Base-by-base conservation (phyloP, 1,284 basidiomycete species). In the Apiotrichum siamense region DNA sequence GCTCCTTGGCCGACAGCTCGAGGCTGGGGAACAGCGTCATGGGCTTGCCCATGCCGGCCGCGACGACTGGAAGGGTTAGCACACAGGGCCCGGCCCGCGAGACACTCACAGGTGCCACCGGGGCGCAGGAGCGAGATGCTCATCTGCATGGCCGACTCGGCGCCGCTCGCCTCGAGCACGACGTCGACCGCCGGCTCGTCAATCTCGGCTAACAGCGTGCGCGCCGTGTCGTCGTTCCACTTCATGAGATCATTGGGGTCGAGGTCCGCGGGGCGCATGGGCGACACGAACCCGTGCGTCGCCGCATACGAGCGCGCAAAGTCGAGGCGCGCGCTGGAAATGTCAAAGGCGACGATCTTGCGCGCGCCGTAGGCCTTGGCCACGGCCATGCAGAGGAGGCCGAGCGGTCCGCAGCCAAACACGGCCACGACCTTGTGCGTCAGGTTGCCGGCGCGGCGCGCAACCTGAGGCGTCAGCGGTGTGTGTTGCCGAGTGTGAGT, bases 401-500 rank as follows among this genome's bases (percentile, higher is more conserved):
- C 91, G 57, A 97, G 86, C 7, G 92, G 92, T 1, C 93, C 92
- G n/a, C 76, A 77, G 26, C 91, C 92, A 62, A 92, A 90, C 48
- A 96, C 77, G 24, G 79, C 82, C 55, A 89, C 80, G 31, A 80
- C 80, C 68, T 87, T 82, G 66, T 81, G 81, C 4, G 60, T 54
- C 23, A 56, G 49, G 3, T 44, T 23, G 3, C 48, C 39, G 2
- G 58, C 60, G 7, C 62, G 60, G 1, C 58, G 56, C 3, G 60
- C 62, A 9, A 64, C 50, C 37, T n/a, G n/a, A n/a, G n/a, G n/a
- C n/a, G n/a, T n/a, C n/a, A n/a, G n/a, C n/a, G n/a, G n/a, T n/a
- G n/a, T n/a, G n/a, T n/a, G n/a, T n/a, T n/a, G n/a, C n/a, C n/a
- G n/a, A n/a, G n/a, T n/a, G n/a, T n/a, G n/a, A n/a, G n/a, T n/a